Base-by-base conservation (phyloP, 192 early-diverging fungal species). In the Coemansia sp. region DNA sequence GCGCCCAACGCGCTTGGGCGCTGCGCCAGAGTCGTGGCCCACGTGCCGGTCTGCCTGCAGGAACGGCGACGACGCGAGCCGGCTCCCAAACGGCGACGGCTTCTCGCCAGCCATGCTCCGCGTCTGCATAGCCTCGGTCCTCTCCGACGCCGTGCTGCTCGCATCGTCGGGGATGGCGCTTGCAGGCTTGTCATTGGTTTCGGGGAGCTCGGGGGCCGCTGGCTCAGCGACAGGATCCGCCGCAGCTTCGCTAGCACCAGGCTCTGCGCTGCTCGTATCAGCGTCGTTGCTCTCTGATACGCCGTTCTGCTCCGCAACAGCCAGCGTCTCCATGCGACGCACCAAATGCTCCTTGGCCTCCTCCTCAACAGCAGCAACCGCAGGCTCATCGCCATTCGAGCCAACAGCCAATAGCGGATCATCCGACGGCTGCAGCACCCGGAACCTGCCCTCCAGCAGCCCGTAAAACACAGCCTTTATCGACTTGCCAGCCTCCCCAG, bases 41-140 rank as follows among this genome's bases (percentile, higher is more conserved):
- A 64, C 40, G 40, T 64, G 60, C 4, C 77, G 65, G 51, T 80
- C 77, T 0, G 77, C 77, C 57, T 73, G 54, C 18, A 80, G 42
- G 66, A 80, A 80, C 11, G 77, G 77, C 24, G 77, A 80, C 11
- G 65, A 65, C 21, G 77, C 65, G 31, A 80, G 66, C 7, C 59
- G 57, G 43, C 49, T 58, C 21, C 77, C 70, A 52, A 73, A 52
- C 27, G 54, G 52, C 44, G 60, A 50, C 16, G 47, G 27, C 48
- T 79, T 79, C 9, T 79, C 76, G 22, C 38, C 27, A 2, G 50
- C 52, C 0, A 58, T 32, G 0, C 60, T 5, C 51, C 60, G 69
- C 38, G 47, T 47, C 46, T 78, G 65, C 1, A 60, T 50, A 9
- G 74, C 48, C n/a, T 33, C 56, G 3, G 27, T 19, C 19, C 32